These are phyloP conservation scores for Hypericum perforatum DNA, from an alignment of 345 rosid genomes.

Conservation along the genomic window DNA sequence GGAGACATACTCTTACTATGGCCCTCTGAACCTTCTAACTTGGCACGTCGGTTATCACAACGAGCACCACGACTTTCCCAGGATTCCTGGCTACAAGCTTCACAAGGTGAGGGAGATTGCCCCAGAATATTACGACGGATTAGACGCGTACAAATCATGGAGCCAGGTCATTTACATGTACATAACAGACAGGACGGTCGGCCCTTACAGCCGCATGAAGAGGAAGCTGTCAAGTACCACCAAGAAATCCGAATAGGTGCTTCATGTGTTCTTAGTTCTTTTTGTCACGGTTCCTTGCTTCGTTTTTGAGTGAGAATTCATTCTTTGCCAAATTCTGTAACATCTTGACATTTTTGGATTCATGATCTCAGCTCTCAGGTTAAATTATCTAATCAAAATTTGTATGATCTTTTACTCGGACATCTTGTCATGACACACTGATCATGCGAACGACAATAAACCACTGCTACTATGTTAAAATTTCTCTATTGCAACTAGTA, in stretches of 20 bases:
- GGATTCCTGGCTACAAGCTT: slow-evolving; percentile 74
- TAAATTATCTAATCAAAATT: too few species aligned
- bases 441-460: too few species aligned
- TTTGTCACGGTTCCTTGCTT: too few species aligned
- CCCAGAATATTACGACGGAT: slow-evolving; percentile 57
- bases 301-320: too few species aligned
- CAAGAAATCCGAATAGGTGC: slow-evolving; percentile 47
- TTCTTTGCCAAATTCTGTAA: too few species aligned
- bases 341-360: too few species aligned
- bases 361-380: too few species aligned
- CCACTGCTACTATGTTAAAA: too few species aligned
- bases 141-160: slow-evolving; percentile 63
- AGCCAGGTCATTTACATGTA: slow-evolving; percentile 87
- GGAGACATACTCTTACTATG: slow-evolving; percentile 85
- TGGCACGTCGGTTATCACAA: slow-evolving; percentile 89
- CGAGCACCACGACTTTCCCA: slow-evolving; percentile 89
- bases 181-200: slow-evolving; percentile 51
- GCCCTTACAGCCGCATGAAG: slow-evolving; percentile 85
- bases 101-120: slow-evolving; percentile 79
- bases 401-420: too few species aligned
- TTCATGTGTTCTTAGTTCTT: background rate
- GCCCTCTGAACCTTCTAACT: slow-evolving; percentile 65
- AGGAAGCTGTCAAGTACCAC: slow-evolving; percentile 35
- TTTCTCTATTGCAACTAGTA: too few species aligned
- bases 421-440: too few species aligned